Conservation (phyloP, 2,329 filamentous ascomycete genomes). For the Penicillium sp. region DNA sequence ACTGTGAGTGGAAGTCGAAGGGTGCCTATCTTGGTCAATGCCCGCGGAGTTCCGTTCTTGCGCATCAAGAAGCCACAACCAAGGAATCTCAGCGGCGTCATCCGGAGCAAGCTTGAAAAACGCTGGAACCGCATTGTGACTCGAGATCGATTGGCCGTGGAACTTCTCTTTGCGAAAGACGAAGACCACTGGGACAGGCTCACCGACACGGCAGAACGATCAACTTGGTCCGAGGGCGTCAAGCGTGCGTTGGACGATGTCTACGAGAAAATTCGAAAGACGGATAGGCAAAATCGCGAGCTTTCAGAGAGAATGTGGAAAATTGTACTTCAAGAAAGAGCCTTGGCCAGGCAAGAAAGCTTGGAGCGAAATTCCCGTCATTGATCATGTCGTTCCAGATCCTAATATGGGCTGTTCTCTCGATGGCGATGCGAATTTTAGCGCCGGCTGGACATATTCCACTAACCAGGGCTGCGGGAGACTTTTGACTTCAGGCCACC, state of each 20-base stretch:
- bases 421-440: too few species aligned
- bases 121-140: slow-evolving; percentile 31
- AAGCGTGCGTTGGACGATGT: slow-evolving; percentile 17
- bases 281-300: slow-evolving; percentile 24
- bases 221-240: slow-evolving; percentile 22
- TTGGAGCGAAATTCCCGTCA: too few species aligned
- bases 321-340: slow-evolving; percentile 35
- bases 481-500: too few species aligned
- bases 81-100: slow-evolving; percentile 32
- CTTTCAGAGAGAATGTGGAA: slow-evolving; percentile 35
- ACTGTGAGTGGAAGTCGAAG: slow-evolving; percentile 33
- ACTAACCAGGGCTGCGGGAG: too few species aligned
- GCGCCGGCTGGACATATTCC: too few species aligned
- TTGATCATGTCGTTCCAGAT: too few species aligned
- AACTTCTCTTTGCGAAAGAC: slow-evolving; percentile 30
- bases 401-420: too few species aligned
- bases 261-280: slow-evolving; percentile 18
- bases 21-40: slow-evolving; percentile 38
- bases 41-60: slow-evolving; percentile 39
- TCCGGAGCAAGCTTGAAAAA: slow-evolving; percentile 31
- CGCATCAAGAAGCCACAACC: slow-evolving; percentile 43
- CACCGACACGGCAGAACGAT: slow-evolving; percentile 17
- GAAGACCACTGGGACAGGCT: slow-evolving; percentile 41
- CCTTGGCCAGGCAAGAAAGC: slow-evolving; percentile 29
- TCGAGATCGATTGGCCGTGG: slow-evolving; percentile 26